Evolutionary conservation across 2,329 filamentous ascomycete genomes (phyloP), one percentile per base, ranked within the genome.

Genomic region (Xylariomycetidae sp.): DNA sequence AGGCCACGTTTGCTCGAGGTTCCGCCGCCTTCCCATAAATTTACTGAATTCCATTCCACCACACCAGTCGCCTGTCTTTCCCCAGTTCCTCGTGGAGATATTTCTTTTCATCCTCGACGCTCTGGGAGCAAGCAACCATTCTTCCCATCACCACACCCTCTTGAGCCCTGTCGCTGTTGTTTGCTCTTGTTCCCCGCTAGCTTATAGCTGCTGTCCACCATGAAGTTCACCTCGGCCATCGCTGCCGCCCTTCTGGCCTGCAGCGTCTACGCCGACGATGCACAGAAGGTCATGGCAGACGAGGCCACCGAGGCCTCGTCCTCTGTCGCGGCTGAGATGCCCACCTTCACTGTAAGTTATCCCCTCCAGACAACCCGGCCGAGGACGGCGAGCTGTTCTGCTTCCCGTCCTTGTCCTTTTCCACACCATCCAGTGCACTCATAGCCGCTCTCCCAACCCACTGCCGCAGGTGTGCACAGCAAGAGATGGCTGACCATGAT

Each of bases 171-270:
- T 23, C 26, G 27, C 34, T 19, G 12, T 29, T 13, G 15, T 26
- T 33, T 18, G 33, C 23, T 25, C 32, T 28, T 42, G 28, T 28
- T 31, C 34, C 35, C 13, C 25, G 38, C 35, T 31, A 29, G 24
- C 32, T 37, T 32, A 33, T 42, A 34, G 25, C 31, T 35, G 34
- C 29, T 32, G 39, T 51, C 46, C 72, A 79, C 57, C 58, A 93
- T 94, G 87, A 86, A 83, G 78, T 79, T 94, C 66, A 82, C 84
- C 67, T 71, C 83, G 61, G 77, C 83, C 57, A 76, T 87, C 54
- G 82, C 85, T 59, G 83, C 85, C 54, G 78, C 84, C 53, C 63
- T 87, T 48, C 64, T 84, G 56, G 82, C 81, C 48, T 75, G 79
- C 60, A 76, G 78, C 55, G 26, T 29, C 26, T 73, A 78, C 47